Evolutionary conservation across 2,329 filamentous ascomycete genomes (phyloP), one percentile per base, ranked within the genome.

Genomic region (Colletotrichum musicola): DNA sequence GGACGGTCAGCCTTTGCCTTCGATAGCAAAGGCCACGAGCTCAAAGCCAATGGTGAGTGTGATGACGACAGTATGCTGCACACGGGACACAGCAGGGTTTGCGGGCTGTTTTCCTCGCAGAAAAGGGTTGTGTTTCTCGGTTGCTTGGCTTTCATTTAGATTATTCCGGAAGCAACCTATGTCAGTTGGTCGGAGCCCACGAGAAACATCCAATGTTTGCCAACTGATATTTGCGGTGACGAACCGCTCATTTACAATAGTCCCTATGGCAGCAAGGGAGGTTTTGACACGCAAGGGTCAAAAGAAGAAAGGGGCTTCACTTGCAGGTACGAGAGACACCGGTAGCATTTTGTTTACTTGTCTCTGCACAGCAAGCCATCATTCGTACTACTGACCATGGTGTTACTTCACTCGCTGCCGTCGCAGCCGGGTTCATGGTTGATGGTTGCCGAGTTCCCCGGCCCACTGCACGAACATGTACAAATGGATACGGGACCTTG

Each of bases 401-500:
- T 35, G 30, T 35, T 35, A 35, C 40, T 49, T 12, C 12, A 9
- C 46, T 22, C n/a, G 12, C n/a, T n/a, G n/a, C 6, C 18, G 46
- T 10, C 12, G 46, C n/a, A 49, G 46, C 40, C 22, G 35, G 49
- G 61, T 53, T 51, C 6, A 44, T 60, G 62, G 49, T 35, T 35
- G 9, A 35, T 10, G 9, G 35, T 27, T 50, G 30, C 20, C 42
- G 44, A 40, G 12, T 25, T 22, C 44, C 25, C 51, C n/a, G 57
- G 35, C 22, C 22, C 47, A 30, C 38, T 46, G 49, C 64, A 53
- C 30, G 30, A 35, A 35, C 56, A 54, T 49, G 25, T 38, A 22
- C n/a, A 54, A 27, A 50, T 18, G 55, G 56, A 61, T 53, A 56
- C 62, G 62, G 62, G 49, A 46, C 50, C 25, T 69, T 35, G 62